phyloP scores from a whole-genome alignment of 768 basidiomycete species.

The Agaricus subrufescens region DNA sequence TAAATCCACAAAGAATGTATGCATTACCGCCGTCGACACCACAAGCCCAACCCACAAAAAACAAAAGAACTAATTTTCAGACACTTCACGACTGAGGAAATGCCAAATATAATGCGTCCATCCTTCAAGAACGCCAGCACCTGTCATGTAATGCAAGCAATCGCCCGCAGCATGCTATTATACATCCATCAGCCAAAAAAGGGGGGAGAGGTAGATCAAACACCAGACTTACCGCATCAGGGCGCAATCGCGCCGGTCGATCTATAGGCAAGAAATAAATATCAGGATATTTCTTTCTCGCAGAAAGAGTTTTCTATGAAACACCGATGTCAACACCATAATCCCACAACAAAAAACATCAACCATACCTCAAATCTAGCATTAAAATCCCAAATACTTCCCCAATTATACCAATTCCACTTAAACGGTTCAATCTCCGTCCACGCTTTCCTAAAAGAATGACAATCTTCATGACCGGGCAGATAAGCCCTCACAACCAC shows the following conservation, averaged over 20 bases:
- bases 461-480: conserved; percentile 65
- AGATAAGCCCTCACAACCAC: conserved; percentile 58
- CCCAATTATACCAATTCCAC: conserved; percentile 64
- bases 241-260: conserved; percentile 54
- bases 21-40: neutral
- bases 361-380: conserved; percentile 48
- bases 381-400: conserved; percentile 53
- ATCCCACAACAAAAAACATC: neutral
- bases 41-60: neutral
- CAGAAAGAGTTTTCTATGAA: conserved; percentile 35
- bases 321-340: neutral
- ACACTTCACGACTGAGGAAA: conserved; percentile 27
- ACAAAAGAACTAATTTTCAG: neutral
- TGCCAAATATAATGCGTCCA: conserved; percentile 50
- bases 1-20: too few relatives aligned
- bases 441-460: conserved; percentile 43
- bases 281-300: conserved; percentile 38
- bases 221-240: conserved; percentile 49
- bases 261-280: conserved; percentile 60
- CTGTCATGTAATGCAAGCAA: conserved; percentile 44
- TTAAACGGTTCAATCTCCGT: conserved; percentile 34
- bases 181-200: neutral
- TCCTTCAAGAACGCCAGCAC: conserved; percentile 44
- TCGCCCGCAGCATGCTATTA: conserved; percentile 37
- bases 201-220: neutral